Evolutionary conservation across 1,139 yeast species (phyloP).

Genomic region (Saccharomyces pastorianus): DNA sequence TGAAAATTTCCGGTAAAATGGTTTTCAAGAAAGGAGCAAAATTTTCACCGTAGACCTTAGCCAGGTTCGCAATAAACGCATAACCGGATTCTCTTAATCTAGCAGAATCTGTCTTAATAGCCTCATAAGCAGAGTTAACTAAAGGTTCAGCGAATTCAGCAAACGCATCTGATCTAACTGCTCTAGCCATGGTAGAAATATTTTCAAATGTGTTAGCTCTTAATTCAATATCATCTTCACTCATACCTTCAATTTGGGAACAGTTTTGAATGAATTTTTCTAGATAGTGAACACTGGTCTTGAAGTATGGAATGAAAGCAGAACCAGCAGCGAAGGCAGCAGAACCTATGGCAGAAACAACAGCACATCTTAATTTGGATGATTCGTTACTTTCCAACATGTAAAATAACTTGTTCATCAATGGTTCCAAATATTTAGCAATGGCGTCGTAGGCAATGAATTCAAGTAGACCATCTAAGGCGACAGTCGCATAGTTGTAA

Average conservation of each 20-base stretch:
- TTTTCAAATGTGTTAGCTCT: conserved; percentile 90
- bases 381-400: conserved; percentile 61
- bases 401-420: conserved; percentile 80
- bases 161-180: conserved; percentile 88
- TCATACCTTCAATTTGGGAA: conserved; percentile 58
- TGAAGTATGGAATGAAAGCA: conserved; percentile 77
- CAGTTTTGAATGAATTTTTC: conserved; percentile 73
- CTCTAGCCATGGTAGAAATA: conserved; percentile 90
- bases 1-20: conserved; percentile 75
- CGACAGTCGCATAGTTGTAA: conserved; percentile 84
- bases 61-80: conserved; percentile 90
- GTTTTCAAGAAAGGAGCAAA: conserved; percentile 79
- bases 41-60: conserved; percentile 86
- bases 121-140: conserved; percentile 78
- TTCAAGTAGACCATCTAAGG: conserved; percentile 86
- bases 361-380: conserved; percentile 70
- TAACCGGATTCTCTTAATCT: conserved; percentile 92
- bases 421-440: conserved; percentile 71
- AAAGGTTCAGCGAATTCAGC: conserved; percentile 80
- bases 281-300: conserved; percentile 66
- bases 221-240: conserved; percentile 74
- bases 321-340: conserved; percentile 94
- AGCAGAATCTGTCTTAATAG: conserved; percentile 69
- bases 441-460: conserved; percentile 85
- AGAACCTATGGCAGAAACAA: conserved; percentile 94